A percentile compares a stretch with the other conserved stretches of the same genome.
phyloP scores from a whole-genome alignment of 495 filamentous ascomycete species.

The Penicillium salamii region DNA sequence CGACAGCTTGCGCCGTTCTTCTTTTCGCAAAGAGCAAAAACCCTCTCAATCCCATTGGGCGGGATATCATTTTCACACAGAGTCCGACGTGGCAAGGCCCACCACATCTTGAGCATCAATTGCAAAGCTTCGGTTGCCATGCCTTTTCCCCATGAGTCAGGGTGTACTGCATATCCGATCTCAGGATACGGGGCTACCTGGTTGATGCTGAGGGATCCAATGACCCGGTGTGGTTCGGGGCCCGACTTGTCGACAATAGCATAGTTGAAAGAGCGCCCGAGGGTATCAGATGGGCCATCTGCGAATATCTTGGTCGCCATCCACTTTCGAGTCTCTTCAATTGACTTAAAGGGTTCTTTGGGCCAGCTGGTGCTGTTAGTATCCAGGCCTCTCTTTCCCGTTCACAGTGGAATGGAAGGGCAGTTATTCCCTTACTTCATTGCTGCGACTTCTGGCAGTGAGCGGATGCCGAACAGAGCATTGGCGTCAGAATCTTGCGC shows the following conservation, averaged over 20 bases:
- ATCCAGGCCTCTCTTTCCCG: background rate
- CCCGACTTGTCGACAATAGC: constrained; percentile 22
- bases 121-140: constrained; percentile 32
- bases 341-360: constrained; percentile 18
- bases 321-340: constrained; percentile 21
- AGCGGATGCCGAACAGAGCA: constrained; percentile 18
- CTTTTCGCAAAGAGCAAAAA: constrained; percentile 23
- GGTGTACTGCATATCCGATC: constrained; percentile 31
- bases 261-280: constrained; percentile 21
- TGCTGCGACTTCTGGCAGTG: constrained; percentile 17
- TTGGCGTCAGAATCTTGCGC: constrained; percentile 10
- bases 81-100: constrained; percentile 12
- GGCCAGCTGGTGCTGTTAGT: constrained; percentile 12
- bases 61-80: background rate
- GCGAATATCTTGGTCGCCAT: constrained; percentile 16
- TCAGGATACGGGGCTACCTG: constrained; percentile 21
- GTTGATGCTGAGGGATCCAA: constrained; percentile 25
- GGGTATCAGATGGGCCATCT: constrained; percentile 11
- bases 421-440: constrained; percentile 13
- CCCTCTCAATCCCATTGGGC: constrained; percentile 8
- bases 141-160: constrained; percentile 31
- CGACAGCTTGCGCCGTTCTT: constrained; percentile 26
- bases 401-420: background rate
- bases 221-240: constrained; percentile 7
- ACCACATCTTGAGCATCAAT: constrained; percentile 24